These are phyloP conservation scores for Pleurotus citrinopileatus DNA, from an alignment of 768 basidiomycete genomes.

Conservation along the genomic window DNA sequence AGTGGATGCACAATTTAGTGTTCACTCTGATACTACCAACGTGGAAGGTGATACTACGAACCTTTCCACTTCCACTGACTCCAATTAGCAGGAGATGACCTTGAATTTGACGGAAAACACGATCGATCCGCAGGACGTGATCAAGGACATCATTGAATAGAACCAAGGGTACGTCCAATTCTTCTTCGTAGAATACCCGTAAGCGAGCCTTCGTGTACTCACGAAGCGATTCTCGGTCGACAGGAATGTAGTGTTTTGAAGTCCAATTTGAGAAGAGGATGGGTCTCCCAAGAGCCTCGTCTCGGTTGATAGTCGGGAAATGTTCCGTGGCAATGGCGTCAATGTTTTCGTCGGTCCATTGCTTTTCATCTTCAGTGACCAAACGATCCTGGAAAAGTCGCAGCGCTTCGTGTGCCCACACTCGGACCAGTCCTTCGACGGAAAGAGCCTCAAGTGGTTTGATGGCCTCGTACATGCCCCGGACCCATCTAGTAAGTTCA, in stretches of 20 bases:
- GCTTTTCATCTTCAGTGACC: slow-evolving; percentile 87
- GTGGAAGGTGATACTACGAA: slow-evolving; percentile 34
- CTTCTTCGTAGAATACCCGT: slow-evolving; percentile 98
- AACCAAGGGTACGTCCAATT: slow-evolving; percentile 95
- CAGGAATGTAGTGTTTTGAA: slow-evolving; percentile 93
- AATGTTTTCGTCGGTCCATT: slow-evolving; percentile 94
- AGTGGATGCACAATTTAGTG: slow-evolving; percentile 15
- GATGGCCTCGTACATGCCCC: slow-evolving; percentile 97
- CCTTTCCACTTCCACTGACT: slow-evolving; percentile 98
- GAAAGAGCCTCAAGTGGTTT: slow-evolving; percentile 90
- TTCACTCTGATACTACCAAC: not conserved
- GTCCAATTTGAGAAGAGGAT: slow-evolving; percentile 99
- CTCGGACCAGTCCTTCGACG: slow-evolving; percentile 91
- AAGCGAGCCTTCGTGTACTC: slow-evolving; percentile 97
- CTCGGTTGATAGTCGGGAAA: slow-evolving; percentile 89
- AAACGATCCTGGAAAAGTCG: slow-evolving; percentile 98
- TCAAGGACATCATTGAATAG: slow-evolving; percentile 98
- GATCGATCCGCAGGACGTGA: slow-evolving; percentile 95
- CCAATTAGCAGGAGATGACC: slow-evolving; percentile 96
- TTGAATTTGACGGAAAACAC: slow-evolving; percentile 98
- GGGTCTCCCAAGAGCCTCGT: slow-evolving; percentile 84
- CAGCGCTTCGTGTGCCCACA: slow-evolving; percentile 98
- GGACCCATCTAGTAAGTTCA: slow-evolving; percentile 96
- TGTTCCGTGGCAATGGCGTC: slow-evolving; percentile 80
- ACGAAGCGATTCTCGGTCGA: slow-evolving; percentile 88